phyloP scores from a whole-genome alignment of 805 yeast genomes.

The Saturnispora sekii region DNA sequence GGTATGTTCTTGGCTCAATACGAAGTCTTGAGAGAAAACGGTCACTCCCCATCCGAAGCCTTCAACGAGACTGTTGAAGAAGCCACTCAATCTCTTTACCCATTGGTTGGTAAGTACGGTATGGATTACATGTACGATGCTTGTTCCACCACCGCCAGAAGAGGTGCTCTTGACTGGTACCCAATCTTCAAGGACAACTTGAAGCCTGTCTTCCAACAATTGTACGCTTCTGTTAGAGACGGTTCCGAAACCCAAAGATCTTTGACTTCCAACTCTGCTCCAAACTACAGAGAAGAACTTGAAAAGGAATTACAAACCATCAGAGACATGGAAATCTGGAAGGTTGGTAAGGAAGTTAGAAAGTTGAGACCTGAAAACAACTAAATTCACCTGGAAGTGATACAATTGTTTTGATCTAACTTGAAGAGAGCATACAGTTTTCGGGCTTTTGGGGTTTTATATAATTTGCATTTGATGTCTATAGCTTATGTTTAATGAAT shows the following conservation, averaged over 20 bases:
- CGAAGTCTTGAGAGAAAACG: slow-evolving; percentile 99
- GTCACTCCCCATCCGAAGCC: slow-evolving; percentile 99
- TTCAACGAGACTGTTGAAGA: slow-evolving; percentile 99
- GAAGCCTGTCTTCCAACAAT: slow-evolving; percentile 96
- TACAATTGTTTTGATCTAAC: too few species aligned
- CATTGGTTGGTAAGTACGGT: slow-evolving; percentile 98
- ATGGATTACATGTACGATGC: slow-evolving; percentile 99
- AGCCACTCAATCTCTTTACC: slow-evolving; percentile 99
- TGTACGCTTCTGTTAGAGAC: slow-evolving; percentile 89
- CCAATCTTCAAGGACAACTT: slow-evolving; percentile 97
- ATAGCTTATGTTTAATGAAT: slow-evolving; percentile 9
- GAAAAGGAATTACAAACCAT: slow-evolving; percentile 88
- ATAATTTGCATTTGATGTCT: neutral
- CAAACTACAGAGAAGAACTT: slow-evolving; percentile 94
- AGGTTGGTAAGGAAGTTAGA: slow-evolving; percentile 98
- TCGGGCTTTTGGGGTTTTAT: neutral
- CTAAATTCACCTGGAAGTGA: slow-evolving; percentile 31
- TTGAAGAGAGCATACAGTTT: neutral
- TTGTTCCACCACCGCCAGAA: slow-evolving; percentile 99
- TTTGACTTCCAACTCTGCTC: slow-evolving; percentile 94
- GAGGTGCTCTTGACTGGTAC: slow-evolving; percentile 99
- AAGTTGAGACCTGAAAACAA: slow-evolving; percentile 99
- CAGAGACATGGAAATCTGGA: slow-evolving; percentile 99
- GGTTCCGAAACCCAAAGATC: slow-evolving; percentile 98
- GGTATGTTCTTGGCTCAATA: slow-evolving; percentile 99